Conservation (phyloP, 495 filamentous ascomycete species). For the Neurospora cerealis region DNA sequence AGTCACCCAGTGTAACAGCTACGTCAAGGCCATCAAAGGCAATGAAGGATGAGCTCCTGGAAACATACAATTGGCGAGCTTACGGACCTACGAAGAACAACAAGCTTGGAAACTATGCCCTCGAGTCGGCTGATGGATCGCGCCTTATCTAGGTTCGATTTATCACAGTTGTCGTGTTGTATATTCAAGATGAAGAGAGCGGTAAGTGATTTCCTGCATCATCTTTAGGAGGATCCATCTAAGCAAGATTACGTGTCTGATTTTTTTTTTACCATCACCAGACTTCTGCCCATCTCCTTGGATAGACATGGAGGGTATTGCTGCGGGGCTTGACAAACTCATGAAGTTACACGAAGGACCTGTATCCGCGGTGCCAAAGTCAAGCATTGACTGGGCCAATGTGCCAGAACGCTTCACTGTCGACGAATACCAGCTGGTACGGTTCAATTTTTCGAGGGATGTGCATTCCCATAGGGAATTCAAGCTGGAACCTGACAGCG, state of each 20-base stretch:
- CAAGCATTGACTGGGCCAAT: neutral
- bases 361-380: neutral
- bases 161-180: neutral
- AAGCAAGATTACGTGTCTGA: neutral
- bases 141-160: neutral
- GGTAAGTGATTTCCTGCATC: neutral
- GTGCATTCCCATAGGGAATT: neutral
- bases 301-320: neutral
- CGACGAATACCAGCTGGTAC: neutral
- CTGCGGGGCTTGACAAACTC: neutral
- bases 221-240: neutral
- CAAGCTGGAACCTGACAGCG: neutral
- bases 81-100: neutral
- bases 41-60: neutral
- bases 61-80: neutral
- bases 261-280: neutral
- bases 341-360: neutral
- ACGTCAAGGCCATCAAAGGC: neutral
- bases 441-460: neutral
- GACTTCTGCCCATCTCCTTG: neutral
- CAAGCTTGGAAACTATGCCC: neutral
- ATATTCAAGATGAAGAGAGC: fast-evolving
- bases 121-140: neutral
- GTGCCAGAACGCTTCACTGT: neutral
- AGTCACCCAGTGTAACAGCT: neutral